Base-by-base conservation (phyloP, 257 asterid species). In the Nicotiana tomentosiformis region DNA sequence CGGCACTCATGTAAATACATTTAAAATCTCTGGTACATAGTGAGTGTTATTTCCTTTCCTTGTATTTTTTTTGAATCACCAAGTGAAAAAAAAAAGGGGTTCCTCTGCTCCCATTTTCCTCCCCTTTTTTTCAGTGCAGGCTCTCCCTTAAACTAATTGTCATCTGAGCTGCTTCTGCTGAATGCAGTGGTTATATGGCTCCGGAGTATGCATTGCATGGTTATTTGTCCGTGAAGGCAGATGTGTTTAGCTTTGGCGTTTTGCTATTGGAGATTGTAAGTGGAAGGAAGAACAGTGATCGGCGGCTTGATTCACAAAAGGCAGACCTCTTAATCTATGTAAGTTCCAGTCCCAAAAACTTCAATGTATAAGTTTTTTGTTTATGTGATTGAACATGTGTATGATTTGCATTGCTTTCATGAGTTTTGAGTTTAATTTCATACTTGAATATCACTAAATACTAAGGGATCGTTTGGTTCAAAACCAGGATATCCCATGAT, bases 161-260 rank as follows among this genome's bases (percentile, higher is more conserved):
- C 61, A 85, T 82, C 56, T 49, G 26, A 66, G 4, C 23, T 72
- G 35, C 66, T 33, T 79, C 66, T 87, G 57, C 66, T 84, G 76
- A 72, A 35, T 84, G 88, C 92, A 94, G 98, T 85, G 97, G 98
- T 49, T 94, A 93, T 84, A 93, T 94, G 97, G 97, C 98, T 80
- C 98, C 98, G 0, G 98, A 94, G 86, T 94, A 94, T 86, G 97
- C 97, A 65, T 78, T 94, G 57, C 95, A 83, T 72, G 98, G 97
- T 82, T 91, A 89, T 81, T 82, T 94, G 69, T 93, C 98, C 2
- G 97, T 92, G 84, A 94, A 94, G 92, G 87, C 97, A 10, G 97
- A 94, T 79, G 98, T 94, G 66, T 94, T 94, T 81, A 93, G 98
- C 83, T 93, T 90, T 23, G 97, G 98, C 58, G 86, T 94, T 85